phyloP scores from a whole-genome alignment of 305 asterid species.

The Fraxinus angustifolia region DNA sequence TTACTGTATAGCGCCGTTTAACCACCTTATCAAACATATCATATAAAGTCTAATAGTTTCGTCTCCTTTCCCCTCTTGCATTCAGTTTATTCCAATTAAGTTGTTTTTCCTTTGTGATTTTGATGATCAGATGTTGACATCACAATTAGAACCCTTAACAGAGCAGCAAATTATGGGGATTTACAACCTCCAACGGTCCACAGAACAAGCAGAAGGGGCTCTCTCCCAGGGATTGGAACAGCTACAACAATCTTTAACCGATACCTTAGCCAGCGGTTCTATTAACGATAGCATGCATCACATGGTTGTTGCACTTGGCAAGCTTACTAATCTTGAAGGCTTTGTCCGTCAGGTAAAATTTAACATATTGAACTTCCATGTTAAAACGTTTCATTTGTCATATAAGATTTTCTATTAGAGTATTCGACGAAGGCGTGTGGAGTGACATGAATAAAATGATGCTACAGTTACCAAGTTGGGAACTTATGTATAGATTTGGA shows the following conservation, averaged over 20 bases:
- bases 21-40: neutral
- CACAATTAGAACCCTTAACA: conserved; percentile 77
- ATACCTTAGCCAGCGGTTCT: conserved; percentile 54
- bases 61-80: neutral
- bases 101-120: neutral
- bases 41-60: neutral
- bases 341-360: conserved; percentile 77
- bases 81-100: neutral
- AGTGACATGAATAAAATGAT: neutral
- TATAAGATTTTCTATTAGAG: neutral
- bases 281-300: conserved; percentile 74
- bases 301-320: conserved; percentile 79
- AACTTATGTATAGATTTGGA: too few species aligned
- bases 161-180: conserved; percentile 93
- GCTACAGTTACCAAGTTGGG: neutral
- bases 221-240: conserved; percentile 88
- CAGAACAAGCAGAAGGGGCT: conserved; percentile 95
- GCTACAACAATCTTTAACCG: conserved; percentile 72
- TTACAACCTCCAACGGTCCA: conserved; percentile 74
- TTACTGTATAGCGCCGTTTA: neutral
- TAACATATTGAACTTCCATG: neutral
- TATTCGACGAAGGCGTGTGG: neutral
- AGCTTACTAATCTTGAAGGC: conserved; percentile 87
- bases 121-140: conserved; percentile 55
- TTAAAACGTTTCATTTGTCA: neutral